These are phyloP conservation scores for Chlamydomonas incerta DNA, from an alignment of 139 green algal species.

Conservation along the genomic window DNA sequence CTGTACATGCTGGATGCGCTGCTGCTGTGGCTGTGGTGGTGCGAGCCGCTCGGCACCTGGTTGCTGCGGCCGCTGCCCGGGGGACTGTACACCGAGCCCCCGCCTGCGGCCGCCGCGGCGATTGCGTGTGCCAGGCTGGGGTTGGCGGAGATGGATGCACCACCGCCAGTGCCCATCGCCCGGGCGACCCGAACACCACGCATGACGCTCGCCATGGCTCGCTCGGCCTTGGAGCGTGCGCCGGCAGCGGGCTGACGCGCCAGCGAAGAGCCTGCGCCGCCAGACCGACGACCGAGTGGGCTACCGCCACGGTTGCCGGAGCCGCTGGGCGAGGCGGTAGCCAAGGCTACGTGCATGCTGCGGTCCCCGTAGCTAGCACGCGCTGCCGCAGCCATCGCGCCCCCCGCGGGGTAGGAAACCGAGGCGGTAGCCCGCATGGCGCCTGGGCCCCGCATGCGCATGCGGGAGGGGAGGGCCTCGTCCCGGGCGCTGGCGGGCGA, in stretches of 20 bases:
- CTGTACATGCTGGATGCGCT: conserved; percentile 33
- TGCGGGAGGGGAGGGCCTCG: too few relatives aligned
- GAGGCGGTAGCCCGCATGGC: background rate
- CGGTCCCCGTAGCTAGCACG: too few relatives aligned
- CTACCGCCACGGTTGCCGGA: too few relatives aligned
- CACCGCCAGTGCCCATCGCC: background rate
- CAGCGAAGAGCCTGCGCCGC: background rate
- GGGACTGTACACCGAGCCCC: conserved; percentile 6
- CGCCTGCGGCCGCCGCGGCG: background rate
- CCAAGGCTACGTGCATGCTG: too few relatives aligned
- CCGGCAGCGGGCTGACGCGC: too few relatives aligned
- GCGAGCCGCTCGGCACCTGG: background rate
- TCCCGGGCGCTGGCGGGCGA: too few relatives aligned
- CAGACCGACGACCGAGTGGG: too few relatives aligned
- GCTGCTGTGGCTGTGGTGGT: conserved; percentile 13
- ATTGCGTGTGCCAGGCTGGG: background rate
- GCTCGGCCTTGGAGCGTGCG: background rate
- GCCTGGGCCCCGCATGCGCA: too few relatives aligned
- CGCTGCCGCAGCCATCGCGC: background rate
- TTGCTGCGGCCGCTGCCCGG: background rate
- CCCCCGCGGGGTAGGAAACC: background rate
- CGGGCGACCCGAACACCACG: background rate
- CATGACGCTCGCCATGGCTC: background rate
- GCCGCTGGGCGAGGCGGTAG: too few relatives aligned
- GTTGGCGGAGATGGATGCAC: background rate